A percentile compares a stretch with the other conserved stretches of the same genome.
These are phyloP conservation scores for Funneliformis geosporum DNA, from an alignment of 192 early-diverging fungal genomes.

Conservation along the genomic window DNA sequence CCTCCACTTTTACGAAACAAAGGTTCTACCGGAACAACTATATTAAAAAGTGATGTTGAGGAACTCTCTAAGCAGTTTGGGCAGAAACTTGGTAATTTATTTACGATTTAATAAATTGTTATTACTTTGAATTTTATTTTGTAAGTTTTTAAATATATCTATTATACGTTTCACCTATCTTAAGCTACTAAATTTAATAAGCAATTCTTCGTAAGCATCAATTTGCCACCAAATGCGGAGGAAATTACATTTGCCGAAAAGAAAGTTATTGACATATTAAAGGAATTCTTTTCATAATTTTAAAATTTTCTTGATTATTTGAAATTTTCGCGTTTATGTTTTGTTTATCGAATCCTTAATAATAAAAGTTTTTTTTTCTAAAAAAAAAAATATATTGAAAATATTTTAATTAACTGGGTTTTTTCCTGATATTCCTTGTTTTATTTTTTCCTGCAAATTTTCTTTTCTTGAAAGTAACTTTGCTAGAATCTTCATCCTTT, in stretches of 20 bases:
- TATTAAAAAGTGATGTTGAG: constrained; percentile 15
- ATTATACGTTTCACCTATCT: neutral
- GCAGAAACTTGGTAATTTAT: constrained; percentile 28
- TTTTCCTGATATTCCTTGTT: constrained; percentile 45
- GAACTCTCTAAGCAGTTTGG: constrained; percentile 31
- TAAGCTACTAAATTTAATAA: constrained; percentile 30
- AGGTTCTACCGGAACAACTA: neutral
- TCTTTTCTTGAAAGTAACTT: constrained; percentile 54
- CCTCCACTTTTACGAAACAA: constrained; percentile 6
- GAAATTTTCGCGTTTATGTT: no score
- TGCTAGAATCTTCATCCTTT: neutral
- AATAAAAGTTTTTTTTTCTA: no score
- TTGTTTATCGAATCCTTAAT: no score
- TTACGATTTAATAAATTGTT: neutral
- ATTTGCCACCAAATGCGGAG: constrained; percentile 8
- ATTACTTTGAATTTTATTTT: neutral
- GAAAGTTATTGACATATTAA: constrained; percentile 14
- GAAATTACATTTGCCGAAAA: constrained; percentile 17
- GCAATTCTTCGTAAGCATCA: constrained; percentile 32
- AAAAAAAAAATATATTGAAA: neutral
- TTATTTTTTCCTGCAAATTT: constrained; percentile 41
- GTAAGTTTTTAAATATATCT: neutral
- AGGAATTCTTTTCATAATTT: constrained; percentile 6
- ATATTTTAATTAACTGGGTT: neutral
- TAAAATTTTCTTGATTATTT: no score